Conservation (phyloP, 495 filamentous ascomycete genomes). For the Parachaetomium inaequale region DNA sequence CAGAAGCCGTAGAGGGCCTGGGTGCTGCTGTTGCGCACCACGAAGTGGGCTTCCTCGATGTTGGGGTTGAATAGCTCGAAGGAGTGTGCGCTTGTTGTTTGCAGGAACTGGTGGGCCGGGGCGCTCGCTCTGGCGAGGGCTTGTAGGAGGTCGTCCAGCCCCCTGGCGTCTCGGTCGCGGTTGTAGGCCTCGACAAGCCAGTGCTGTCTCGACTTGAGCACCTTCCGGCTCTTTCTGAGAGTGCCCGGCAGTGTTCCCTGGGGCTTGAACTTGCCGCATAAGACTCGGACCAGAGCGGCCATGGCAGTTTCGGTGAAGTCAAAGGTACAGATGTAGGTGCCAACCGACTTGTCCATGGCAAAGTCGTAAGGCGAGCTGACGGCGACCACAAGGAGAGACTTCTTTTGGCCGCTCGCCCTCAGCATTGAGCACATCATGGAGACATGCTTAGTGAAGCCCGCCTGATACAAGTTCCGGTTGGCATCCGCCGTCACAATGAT, state of each 20-base stretch:
- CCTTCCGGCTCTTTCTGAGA: conserved; percentile 75
- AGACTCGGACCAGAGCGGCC: conserved; percentile 71
- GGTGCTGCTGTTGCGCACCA: conserved; percentile 87
- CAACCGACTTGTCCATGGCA: conserved; percentile 81
- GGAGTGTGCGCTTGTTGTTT: conserved; percentile 64
- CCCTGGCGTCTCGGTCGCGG: conserved; percentile 66
- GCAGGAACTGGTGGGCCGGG: conserved; percentile 56
- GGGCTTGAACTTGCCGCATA: conserved; percentile 73
- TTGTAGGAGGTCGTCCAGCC: conserved; percentile 64
- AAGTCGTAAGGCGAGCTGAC: conserved; percentile 93
- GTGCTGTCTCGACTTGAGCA: conserved; percentile 74
- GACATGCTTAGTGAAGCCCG: conserved; percentile 87
- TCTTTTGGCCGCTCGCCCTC: conserved; percentile 54
- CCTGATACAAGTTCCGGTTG: conserved; percentile 84
- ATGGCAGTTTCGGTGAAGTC: conserved; percentile 91
- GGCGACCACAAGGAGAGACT: conserved; percentile 78
- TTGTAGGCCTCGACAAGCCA: conserved; percentile 89
- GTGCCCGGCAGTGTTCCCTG: conserved; percentile 74
- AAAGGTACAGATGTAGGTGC: conserved; percentile 88
- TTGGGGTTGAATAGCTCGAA: conserved; percentile 64
- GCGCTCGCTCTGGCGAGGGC: conserved; percentile 56
- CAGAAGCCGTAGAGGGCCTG: conserved; percentile 85
- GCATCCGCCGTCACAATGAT: conserved; percentile 87
- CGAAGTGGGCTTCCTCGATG: conserved; percentile 79
- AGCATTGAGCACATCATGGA: conserved; percentile 80